These are phyloP conservation scores for Aureobasidium leucospermi DNA, from an alignment of 2,329 filamentous ascomycete species.

Conservation along the genomic window DNA sequence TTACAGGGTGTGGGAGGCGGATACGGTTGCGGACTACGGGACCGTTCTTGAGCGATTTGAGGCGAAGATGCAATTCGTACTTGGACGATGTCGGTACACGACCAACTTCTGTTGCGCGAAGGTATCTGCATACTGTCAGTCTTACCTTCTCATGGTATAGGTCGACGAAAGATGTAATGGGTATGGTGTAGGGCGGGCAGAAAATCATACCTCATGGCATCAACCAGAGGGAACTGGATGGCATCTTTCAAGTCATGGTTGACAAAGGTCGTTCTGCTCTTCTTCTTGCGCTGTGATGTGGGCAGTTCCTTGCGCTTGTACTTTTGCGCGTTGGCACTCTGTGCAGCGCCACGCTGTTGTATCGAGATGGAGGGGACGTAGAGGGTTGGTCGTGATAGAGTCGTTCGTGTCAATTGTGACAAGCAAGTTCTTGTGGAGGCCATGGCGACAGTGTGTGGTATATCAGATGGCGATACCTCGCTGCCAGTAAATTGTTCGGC, in stretches of 20 bases:
- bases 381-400: not conserved
- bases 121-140: constrained; percentile 54
- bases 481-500: not conserved
- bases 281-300: constrained; percentile 55
- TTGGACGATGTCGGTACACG: constrained; percentile 64
- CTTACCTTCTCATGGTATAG: not conserved
- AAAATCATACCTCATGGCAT: constrained; percentile 73
- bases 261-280: constrained; percentile 59
- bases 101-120: constrained; percentile 89
- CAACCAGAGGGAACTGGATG: constrained; percentile 72
- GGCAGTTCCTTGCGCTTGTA: constrained; percentile 36
- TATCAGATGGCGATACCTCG: not conserved
- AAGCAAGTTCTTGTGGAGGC: constrained; percentile 7
- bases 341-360: constrained; percentile 33
- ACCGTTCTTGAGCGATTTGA: constrained; percentile 78
- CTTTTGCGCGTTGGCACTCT: constrained; percentile 32
- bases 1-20: constrained; percentile 80
- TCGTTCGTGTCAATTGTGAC: constrained; percentile 8
- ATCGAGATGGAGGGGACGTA: constrained; percentile 15
- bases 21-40: constrained; percentile 82
- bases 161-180: not conserved
- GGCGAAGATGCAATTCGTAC: constrained; percentile 80
- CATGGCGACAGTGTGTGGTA: constrained; percentile 1
- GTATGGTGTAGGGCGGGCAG: not conserved
- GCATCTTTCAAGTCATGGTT: constrained; percentile 55